phyloP scores from a whole-genome alignment of 345 rosid species.

The Garcia nutans region DNA sequence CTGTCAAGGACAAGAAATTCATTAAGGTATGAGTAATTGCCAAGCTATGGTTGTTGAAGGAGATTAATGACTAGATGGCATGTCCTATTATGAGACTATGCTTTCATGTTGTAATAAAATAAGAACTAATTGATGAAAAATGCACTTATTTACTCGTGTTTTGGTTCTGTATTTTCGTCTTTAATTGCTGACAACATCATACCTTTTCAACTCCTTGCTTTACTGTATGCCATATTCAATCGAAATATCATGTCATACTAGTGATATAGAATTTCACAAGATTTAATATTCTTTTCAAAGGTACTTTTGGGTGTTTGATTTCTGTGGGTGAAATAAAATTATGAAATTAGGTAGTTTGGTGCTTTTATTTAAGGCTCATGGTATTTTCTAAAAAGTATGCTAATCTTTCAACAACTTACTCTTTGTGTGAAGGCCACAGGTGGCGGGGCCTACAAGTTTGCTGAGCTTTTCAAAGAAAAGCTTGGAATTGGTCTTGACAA shows the following conservation, averaged over 20 bases:
- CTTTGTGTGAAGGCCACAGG: constrained; percentile 84
- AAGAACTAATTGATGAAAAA: background rate
- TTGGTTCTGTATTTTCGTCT: background rate
- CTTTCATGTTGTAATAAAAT: background rate
- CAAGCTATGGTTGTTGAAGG: constrained; percentile 18
- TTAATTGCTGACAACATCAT: background rate
- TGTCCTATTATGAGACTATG: background rate
- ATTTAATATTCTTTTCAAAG: too few relatives aligned
- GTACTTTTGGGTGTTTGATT: background rate
- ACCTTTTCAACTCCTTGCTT: background rate
- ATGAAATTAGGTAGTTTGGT: background rate
- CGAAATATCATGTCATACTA: background rate
- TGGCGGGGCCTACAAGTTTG: constrained; percentile 91
- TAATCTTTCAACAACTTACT: constrained; percentile 17
- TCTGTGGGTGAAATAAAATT: background rate
- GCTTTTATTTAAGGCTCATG: background rate
- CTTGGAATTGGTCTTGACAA: constrained; percentile 94
- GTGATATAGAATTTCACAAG: background rate
- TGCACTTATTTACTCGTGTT: too few relatives aligned
- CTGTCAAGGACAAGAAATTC: constrained; percentile 32
- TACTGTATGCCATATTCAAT: background rate
- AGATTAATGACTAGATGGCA: constrained; percentile 1
- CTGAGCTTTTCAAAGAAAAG: constrained; percentile 90
- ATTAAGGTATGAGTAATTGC: constrained; percentile 58
- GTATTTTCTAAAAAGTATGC: background rate